phyloP scores from a whole-genome alignment of 2,329 filamentous ascomycete genomes.

The Alternaria hordeiaustralica region DNA sequence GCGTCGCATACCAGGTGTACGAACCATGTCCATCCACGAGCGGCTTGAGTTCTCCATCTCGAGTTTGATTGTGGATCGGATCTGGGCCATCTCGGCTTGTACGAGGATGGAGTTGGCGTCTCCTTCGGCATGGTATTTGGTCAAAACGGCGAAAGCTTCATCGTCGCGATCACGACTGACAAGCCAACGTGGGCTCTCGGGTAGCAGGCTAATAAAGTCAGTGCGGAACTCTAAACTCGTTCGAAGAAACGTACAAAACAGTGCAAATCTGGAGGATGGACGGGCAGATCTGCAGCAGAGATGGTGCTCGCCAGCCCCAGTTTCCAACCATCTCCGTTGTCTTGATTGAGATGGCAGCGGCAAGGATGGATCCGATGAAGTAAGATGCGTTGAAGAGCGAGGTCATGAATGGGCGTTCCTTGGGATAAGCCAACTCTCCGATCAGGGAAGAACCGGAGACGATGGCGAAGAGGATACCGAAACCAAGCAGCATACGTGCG shows the following conservation, averaged over 20 bases:
- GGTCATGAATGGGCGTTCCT: conserved; percentile 65
- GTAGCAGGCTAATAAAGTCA: conserved; percentile 36
- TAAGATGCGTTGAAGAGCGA: conserved; percentile 67
- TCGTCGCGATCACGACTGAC: conserved; percentile 60
- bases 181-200: conserved; percentile 56
- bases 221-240: neutral
- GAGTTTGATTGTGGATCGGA: conserved; percentile 62
- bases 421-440: conserved; percentile 66
- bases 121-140: conserved; percentile 55
- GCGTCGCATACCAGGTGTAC: conserved; percentile 53
- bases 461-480: conserved; percentile 67
- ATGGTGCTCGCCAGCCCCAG: conserved; percentile 61
- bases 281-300: conserved; percentile 58
- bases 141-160: conserved; percentile 43
- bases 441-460: conserved; percentile 65
- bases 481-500: conserved; percentile 65
- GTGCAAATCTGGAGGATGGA: conserved; percentile 53
- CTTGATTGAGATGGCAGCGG: conserved; percentile 58
- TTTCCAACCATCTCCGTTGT: conserved; percentile 52
- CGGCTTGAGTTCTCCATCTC: conserved; percentile 62
- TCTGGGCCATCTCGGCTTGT: conserved; percentile 66
- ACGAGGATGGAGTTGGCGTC: conserved; percentile 49
- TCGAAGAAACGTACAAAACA: conserved; percentile 34
- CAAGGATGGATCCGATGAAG: conserved; percentile 59
- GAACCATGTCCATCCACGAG: conserved; percentile 62